phyloP scores from a whole-genome alignment of 805 yeast genomes.

The Myxozyma neotropica region DNA sequence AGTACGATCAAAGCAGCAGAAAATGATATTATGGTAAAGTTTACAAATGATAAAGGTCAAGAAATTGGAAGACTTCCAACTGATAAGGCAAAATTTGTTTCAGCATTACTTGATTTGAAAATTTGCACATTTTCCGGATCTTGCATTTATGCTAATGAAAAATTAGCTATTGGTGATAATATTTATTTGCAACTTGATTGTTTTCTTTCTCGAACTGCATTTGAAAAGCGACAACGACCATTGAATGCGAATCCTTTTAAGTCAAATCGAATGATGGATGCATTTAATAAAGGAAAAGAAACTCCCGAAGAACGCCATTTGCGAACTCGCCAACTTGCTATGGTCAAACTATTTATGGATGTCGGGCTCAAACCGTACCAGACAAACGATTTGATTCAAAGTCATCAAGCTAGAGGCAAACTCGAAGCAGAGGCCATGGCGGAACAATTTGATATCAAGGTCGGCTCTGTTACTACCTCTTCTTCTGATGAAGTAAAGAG shows the following conservation, averaged over 20 bases:
- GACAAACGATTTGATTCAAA: slow-evolving; percentile 17
- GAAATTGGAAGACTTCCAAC: slow-evolving; percentile 81
- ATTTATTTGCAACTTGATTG: slow-evolving; percentile 72
- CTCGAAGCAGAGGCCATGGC: slow-evolving; percentile 31
- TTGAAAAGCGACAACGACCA: no score
- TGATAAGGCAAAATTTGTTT: slow-evolving; percentile 63
- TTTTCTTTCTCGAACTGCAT: slow-evolving; percentile 46
- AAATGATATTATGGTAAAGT: slow-evolving; percentile 39
- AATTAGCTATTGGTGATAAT: slow-evolving; percentile 73
- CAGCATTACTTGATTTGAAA: slow-evolving; percentile 62
- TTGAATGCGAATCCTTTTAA: no score
- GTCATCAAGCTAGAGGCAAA: slow-evolving; percentile 13
- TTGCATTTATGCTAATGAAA: slow-evolving; percentile 59
- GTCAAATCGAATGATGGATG: background rate
- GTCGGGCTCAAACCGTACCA: slow-evolving; percentile 41
- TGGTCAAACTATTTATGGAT: slow-evolving; percentile 58
- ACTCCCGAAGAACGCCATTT: slow-evolving; percentile 55
- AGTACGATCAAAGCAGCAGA: slow-evolving; percentile 15
- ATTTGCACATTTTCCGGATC: slow-evolving; percentile 59
- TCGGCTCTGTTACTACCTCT: slow-evolving; percentile 10
- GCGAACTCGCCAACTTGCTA: slow-evolving; percentile 57
- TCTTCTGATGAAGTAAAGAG: slow-evolving; percentile 6
- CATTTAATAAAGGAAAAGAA: slow-evolving; percentile 48
- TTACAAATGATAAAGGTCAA: slow-evolving; percentile 43
- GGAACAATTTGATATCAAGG: slow-evolving; percentile 27